Base-by-base conservation (phyloP, 306 rosid genomes). In the Malus fusca region DNA sequence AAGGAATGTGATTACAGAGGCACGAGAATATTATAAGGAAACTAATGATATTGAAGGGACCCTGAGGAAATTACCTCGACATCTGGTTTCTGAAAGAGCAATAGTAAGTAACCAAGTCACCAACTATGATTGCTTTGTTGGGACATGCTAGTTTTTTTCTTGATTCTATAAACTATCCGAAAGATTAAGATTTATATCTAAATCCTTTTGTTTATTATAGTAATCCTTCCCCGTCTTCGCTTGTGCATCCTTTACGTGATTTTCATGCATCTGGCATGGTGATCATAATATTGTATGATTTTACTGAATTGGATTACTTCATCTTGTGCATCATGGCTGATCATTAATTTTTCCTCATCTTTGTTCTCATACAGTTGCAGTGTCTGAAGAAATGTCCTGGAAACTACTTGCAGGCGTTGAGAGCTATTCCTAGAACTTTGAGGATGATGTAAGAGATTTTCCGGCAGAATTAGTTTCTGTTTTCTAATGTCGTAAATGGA, bases 351-450 rank as follows among this genome's bases (percentile, higher is more conserved):
- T 72, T 69, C 55, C 22, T 37, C 18, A 33, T 53, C 53, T 73
- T 72, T 76, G 66, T 77, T 77, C 78, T 81, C 65, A 64, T 87
- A 75, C 92, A 95, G 99, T 87, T 95, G 71, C 95, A 95, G 66
- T 78, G 91, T 78, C 83, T 92, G 84, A 89, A 87, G 85, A 91
- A 85, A 82, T 88, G 88, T 77, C 96, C 97, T 31, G 92, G 92
- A 79, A 95, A 92, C 84, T 78, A 87, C 81, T 75, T 90, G 88
- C 99, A 89, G 85, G 97, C 97, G 72, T 82, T 95, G 84, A 90
- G 84, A 87, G 84, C 90, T 75, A 84, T 95, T 83, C 99, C 99
- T 26, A 83, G 99, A 85, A 95, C 99, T 67, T 85, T 92, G 88
- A 90, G 99, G 81, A 89, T 95, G 99, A 90, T 95, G 99, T 95